Percentiles rank a stretch among this genome's conserved stretches.
phyloP scores from a whole-genome alignment of 495 filamentous ascomycete genomes.

The Penicillium lagena region DNA sequence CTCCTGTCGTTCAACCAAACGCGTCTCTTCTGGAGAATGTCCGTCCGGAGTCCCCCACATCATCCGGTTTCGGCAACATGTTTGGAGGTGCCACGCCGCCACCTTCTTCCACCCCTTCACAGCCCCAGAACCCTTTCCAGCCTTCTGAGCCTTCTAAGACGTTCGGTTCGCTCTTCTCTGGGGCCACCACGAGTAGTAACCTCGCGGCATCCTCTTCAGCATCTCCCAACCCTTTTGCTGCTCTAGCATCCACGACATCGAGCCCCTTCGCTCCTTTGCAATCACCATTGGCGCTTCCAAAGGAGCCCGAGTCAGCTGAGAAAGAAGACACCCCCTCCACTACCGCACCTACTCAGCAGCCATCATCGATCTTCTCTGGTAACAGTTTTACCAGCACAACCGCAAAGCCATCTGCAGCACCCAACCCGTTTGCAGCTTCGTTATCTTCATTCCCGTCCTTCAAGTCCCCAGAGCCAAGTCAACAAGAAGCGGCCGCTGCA shows the following conservation, averaged over 20 bases:
- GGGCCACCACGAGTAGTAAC: not conserved
- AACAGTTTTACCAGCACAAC: not conserved
- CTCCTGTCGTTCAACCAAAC: slow-evolving; percentile 4
- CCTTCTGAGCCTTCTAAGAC: not conserved
- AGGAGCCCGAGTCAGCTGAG: not conserved
- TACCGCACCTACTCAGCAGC: not conserved
- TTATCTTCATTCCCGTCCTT: not conserved
- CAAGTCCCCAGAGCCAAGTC: not conserved
- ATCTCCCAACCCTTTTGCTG: slow-evolving; percentile 8
- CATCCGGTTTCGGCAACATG: slow-evolving; percentile 4
- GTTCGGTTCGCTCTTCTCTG: not conserved
- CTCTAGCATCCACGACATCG: not conserved
- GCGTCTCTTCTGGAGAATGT: not conserved
- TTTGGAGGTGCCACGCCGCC: slow-evolving; percentile 3
- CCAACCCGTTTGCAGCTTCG: not conserved
- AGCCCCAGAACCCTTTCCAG: slow-evolving; percentile 5
- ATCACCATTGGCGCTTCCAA: not conserved
- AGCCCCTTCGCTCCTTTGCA: too few relatives aligned
- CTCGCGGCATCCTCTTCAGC: not conserved
- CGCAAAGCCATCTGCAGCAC: not conserved
- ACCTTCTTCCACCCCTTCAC: not conserved
- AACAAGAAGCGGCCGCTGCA: too few relatives aligned
- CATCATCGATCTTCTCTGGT: not conserved
- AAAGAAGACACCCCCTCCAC: not conserved
- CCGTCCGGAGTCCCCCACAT: not conserved